phyloP scores from a whole-genome alignment of 441 rosid species.

The Erysimum cheiri region DNA sequence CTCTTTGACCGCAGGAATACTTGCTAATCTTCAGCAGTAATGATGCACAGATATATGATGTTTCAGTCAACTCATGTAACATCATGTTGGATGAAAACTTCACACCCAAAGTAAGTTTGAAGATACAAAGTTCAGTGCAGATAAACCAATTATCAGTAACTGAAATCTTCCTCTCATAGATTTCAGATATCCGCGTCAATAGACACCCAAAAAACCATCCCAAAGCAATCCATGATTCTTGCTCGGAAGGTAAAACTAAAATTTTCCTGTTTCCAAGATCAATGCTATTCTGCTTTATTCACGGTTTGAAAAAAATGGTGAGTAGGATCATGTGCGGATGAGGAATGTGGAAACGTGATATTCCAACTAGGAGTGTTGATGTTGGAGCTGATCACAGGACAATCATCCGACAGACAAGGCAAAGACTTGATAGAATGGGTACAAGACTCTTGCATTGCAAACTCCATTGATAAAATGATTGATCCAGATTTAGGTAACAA shows the following conservation, averaged over 20 bases:
- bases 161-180: slow-evolving; percentile 47
- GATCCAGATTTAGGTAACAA: slow-evolving; percentile 85
- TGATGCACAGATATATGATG: slow-evolving; percentile 60
- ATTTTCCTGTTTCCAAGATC: slow-evolving; percentile 8
- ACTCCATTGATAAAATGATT: slow-evolving; percentile 77
- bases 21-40: slow-evolving; percentile 72
- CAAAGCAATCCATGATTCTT: slow-evolving; percentile 43
- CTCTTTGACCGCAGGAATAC: slow-evolving; percentile 68
- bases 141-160: neutral
- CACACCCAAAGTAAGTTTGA: slow-evolving; percentile 67
- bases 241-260: slow-evolving; percentile 56
- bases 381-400: slow-evolving; percentile 88
- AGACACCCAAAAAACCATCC: slow-evolving; percentile 48
- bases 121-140: neutral
- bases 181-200: slow-evolving; percentile 65
- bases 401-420: slow-evolving; percentile 75
- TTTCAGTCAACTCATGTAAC: slow-evolving; percentile 78
- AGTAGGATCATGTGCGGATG: slow-evolving; percentile 47
- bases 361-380: slow-evolving; percentile 88
- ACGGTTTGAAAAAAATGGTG: neutral
- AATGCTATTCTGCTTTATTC: neutral
- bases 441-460: slow-evolving; percentile 63
- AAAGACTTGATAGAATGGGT: slow-evolving; percentile 80
- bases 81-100: slow-evolving; percentile 87
- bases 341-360: slow-evolving; percentile 57